Percentiles rank a stretch among this genome's conserved stretches.
These are phyloP conservation scores for Hypoxylon rickii DNA, from an alignment of 495 filamentous ascomycete genomes.

Conservation along the genomic window DNA sequence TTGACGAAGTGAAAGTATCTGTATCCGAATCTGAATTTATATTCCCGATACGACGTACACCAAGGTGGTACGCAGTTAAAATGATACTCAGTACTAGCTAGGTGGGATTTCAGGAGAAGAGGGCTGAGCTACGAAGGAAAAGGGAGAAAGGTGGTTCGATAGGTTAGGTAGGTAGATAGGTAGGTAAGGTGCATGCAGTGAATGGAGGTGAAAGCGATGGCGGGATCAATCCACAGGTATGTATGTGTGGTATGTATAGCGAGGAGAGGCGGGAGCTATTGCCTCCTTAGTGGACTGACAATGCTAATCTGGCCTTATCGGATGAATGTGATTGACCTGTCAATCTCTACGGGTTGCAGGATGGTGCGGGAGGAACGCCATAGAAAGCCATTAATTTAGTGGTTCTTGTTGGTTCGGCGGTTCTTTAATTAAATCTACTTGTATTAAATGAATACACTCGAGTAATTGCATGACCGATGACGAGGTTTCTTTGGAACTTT, in stretches of 20 bases:
- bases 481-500: too few relatives aligned
- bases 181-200: neutral
- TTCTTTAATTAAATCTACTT: too few relatives aligned
- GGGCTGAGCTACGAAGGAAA: too few relatives aligned
- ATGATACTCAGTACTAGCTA: neutral
- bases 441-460: too few relatives aligned
- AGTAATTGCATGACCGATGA: too few relatives aligned
- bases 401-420: too few relatives aligned
- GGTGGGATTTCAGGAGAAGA: neutral
- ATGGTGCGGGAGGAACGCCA: too few relatives aligned
- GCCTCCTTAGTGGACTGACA: slow-evolving; percentile 20
- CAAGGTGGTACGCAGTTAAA: neutral
- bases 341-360: neutral
- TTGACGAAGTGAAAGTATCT: too few relatives aligned
- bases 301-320: slow-evolving; percentile 38
- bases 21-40: neutral
- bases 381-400: neutral
- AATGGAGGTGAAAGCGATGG: neutral
- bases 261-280: slow-evolving; percentile 9
- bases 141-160: neutral
- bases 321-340: slow-evolving; percentile 19
- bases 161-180: neutral
- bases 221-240: neutral
- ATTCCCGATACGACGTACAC: neutral
- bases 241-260: too few relatives aligned